phyloP scores from a whole-genome alignment of 2,329 filamentous ascomycete species.

The Colletotrichum sp. region DNA sequence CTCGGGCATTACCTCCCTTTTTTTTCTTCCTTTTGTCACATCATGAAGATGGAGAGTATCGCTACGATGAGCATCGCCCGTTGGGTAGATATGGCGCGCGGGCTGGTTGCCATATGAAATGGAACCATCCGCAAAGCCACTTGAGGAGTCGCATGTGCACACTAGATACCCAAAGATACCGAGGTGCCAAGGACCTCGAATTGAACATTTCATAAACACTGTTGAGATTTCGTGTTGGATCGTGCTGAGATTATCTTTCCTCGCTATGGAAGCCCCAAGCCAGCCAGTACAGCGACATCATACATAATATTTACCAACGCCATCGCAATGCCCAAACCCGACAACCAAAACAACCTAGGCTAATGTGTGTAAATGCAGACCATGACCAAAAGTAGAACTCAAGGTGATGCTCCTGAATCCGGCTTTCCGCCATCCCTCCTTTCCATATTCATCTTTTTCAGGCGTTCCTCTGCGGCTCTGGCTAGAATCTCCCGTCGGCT shows the following conservation, averaged over 20 bases:
- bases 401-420: conserved; percentile 12
- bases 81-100: background rate
- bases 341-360: background rate
- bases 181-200: background rate
- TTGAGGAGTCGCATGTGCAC: background rate
- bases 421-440: conserved; percentile 24
- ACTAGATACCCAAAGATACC: background rate
- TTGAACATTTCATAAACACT: background rate
- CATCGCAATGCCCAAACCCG: conserved; percentile 8
- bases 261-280: background rate
- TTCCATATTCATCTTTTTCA: conserved; percentile 47
- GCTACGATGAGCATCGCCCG: background rate
- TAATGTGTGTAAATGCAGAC: background rate
- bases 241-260: background rate
- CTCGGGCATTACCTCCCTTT: background rate
- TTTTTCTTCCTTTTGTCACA: background rate
- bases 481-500: conserved; percentile 78
- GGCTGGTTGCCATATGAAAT: background rate
- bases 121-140: background rate
- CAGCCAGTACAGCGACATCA: background rate
- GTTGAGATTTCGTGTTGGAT: background rate
- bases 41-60: conserved; percentile 1
- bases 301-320: background rate
- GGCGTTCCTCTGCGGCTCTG: conserved; percentile 72
- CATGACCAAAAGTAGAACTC: background rate